Percentiles rank a stretch among this genome's conserved stretches.
Conservation (phyloP, 257 asterid genomes). For the Fraxinus excelsior region DNA sequence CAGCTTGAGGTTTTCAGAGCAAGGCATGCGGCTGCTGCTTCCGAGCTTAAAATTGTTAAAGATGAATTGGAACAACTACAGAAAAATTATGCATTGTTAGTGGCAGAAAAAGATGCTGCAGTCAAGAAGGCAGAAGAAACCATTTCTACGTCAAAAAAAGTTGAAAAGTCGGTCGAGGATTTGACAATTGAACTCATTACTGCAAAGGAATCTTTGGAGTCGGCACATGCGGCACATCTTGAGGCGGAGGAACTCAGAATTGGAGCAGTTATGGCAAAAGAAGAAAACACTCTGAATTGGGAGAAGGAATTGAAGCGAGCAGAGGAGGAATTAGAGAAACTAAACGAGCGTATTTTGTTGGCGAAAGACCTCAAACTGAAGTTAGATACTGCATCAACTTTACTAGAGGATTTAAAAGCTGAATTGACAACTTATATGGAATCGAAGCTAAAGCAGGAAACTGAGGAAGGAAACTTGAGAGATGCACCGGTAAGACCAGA, state of each 20-base stretch:
- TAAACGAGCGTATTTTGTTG: conserved; percentile 46
- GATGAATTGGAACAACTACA: conserved; percentile 63
- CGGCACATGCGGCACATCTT: conserved; percentile 82
- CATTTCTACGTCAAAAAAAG: conserved; percentile 53
- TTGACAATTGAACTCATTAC: conserved; percentile 76
- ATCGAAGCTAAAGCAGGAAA: conserved; percentile 40
- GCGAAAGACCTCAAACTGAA: conserved; percentile 68
- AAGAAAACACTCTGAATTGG: conserved; percentile 72
- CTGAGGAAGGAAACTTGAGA: conserved; percentile 36
- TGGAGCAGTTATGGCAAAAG: conserved; percentile 79
- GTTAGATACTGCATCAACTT: conserved; percentile 59
- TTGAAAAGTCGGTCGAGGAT: conserved; percentile 88
- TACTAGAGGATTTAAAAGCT: conserved; percentile 61
- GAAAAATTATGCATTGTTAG: conserved; percentile 49
- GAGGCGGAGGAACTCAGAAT: conserved; percentile 92
- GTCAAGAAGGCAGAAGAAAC: conserved; percentile 73
- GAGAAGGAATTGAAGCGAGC: conserved; percentile 74
- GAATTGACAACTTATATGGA: conserved; percentile 88
- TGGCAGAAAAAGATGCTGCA: conserved; percentile 70
- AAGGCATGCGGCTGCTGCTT: conserved; percentile 71
- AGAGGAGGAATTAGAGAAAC: conserved; percentile 66
- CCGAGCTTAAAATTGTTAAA: conserved; percentile 63
- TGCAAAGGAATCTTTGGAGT: conserved; percentile 74
- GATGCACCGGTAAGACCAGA: conserved; percentile 39
- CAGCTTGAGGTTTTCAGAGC: conserved; percentile 96